phyloP scores from a whole-genome alignment of 768 basidiomycete genomes.

The Rhodotorula diobovata region DNA sequence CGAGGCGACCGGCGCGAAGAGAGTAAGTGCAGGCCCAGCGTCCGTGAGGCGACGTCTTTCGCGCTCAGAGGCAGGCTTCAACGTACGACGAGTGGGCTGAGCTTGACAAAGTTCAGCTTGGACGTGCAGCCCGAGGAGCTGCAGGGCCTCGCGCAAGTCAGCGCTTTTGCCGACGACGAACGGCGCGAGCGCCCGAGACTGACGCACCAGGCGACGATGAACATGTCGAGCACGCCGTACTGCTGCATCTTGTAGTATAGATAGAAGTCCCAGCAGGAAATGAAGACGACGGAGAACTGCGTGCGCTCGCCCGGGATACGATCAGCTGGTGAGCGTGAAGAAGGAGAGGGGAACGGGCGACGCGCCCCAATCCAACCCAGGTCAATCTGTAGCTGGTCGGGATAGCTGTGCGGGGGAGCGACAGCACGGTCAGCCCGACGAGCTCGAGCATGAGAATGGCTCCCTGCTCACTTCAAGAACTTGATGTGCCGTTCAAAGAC shows the following conservation, averaged over 20 bases:
- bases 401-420: neutral
- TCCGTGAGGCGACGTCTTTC: accelerated
- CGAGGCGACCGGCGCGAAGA: no score
- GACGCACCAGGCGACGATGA: constrained; percentile 6
- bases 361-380: constrained; percentile 22
- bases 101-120: constrained; percentile 11
- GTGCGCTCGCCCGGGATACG: neutral
- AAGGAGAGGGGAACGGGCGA: no score
- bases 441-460: neutral
- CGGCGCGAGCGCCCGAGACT: no score
- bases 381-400: constrained; percentile 23
- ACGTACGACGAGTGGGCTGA: constrained; percentile 24
- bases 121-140: constrained; percentile 3
- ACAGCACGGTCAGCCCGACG: neutral
- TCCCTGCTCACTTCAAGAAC: neutral
- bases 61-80: neutral
- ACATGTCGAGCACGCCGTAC: constrained; percentile 2
- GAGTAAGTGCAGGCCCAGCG: no score
- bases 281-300: constrained; percentile 9
- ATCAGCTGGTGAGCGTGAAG: neutral
- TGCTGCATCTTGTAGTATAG: constrained; percentile 18
- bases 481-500: constrained; percentile 12
- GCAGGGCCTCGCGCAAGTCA: neutral
- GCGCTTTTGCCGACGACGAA: no score
- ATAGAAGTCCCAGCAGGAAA: constrained; percentile 7